Conservation (phyloP, 148 eudicot species). For the Cornus florida region DNA sequence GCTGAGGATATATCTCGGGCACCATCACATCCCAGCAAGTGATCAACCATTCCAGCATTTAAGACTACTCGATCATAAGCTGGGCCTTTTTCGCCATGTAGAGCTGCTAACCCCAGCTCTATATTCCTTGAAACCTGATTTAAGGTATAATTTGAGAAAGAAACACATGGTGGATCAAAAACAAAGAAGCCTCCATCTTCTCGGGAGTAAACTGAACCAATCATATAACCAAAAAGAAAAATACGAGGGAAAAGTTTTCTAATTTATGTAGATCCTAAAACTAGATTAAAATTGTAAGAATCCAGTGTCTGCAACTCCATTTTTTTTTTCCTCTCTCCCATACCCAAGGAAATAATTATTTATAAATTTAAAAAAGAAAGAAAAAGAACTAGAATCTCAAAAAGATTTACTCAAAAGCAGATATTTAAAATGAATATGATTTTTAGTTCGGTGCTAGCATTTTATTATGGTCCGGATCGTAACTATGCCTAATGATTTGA, state of each 20-base stretch:
- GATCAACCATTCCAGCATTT: constrained; percentile 89
- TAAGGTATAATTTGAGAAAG: background rate
- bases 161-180: background rate
- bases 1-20: constrained; percentile 77
- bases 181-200: background rate
- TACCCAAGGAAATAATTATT: background rate
- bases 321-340: background rate
- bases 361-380: too few species aligned
- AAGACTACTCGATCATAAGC: constrained; percentile 86
- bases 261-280: background rate
- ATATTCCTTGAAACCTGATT: constrained; percentile 77
- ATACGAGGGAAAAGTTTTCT: too few species aligned
- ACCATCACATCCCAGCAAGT: constrained; percentile 85
- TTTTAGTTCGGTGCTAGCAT: background rate
- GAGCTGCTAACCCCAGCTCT: constrained; percentile 86
- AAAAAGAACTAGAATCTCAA: too few species aligned
- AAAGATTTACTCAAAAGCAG: background rate
- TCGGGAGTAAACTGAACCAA: too few species aligned
- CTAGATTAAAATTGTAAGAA: background rate
- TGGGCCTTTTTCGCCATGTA: constrained; percentile 91
- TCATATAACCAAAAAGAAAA: too few species aligned
- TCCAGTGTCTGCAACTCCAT: background rate
- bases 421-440: background rate
- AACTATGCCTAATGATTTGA: background rate
- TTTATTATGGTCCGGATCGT: background rate